Conservation (phyloP, 2,329 filamentous ascomycete genomes). For the Monosporascus sp. region DNA sequence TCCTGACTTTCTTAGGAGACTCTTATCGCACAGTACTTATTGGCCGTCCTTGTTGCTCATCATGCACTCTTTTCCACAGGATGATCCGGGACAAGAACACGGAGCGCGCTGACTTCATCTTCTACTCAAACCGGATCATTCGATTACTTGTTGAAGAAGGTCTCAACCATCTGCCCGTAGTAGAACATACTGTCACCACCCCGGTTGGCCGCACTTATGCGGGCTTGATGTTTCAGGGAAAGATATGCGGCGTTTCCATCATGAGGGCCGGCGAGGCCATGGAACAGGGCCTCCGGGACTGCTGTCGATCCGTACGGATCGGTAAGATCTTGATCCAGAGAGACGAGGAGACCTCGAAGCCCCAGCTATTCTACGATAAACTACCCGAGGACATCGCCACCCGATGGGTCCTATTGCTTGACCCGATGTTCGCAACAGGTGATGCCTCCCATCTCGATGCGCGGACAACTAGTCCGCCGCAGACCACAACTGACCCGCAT, state of each 20-base stretch:
- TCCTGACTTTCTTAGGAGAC: not conserved
- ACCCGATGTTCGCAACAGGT: slow-evolving; percentile 99
- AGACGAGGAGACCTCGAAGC: slow-evolving; percentile 88
- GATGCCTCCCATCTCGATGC: slow-evolving; percentile 18
- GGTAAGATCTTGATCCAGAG: slow-evolving; percentile 98
- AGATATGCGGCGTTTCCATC: slow-evolving; percentile 97
- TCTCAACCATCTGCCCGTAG: slow-evolving; percentile 89
- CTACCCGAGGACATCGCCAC: slow-evolving; percentile 88
- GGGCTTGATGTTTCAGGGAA: slow-evolving; percentile 92
- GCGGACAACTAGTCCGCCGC: slow-evolving; percentile 1
- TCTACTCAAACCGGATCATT: slow-evolving; percentile 98
- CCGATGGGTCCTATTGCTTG: slow-evolving; percentile 87
- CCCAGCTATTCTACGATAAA: slow-evolving; percentile 97
- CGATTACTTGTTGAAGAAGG: slow-evolving; percentile 94
- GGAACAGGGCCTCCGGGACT: slow-evolving; percentile 95
- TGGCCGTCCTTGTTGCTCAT: slow-evolving; percentile 6
- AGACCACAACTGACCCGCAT: slow-evolving; percentile 7
- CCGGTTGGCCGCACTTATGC: slow-evolving; percentile 84
- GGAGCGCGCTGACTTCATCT: slow-evolving; percentile 92
- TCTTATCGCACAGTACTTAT: not conserved
- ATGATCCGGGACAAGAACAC: slow-evolving; percentile 94
- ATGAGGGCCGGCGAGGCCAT: slow-evolving; percentile 98
- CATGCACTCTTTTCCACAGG: slow-evolving; percentile 40
- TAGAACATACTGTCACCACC: slow-evolving; percentile 83
- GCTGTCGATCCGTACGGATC: slow-evolving; percentile 94